Percentiles rank a stretch among this genome's conserved stretches.
Conservation (phyloP, 805 yeast species). For the Metschnikowia lachancei region DNA sequence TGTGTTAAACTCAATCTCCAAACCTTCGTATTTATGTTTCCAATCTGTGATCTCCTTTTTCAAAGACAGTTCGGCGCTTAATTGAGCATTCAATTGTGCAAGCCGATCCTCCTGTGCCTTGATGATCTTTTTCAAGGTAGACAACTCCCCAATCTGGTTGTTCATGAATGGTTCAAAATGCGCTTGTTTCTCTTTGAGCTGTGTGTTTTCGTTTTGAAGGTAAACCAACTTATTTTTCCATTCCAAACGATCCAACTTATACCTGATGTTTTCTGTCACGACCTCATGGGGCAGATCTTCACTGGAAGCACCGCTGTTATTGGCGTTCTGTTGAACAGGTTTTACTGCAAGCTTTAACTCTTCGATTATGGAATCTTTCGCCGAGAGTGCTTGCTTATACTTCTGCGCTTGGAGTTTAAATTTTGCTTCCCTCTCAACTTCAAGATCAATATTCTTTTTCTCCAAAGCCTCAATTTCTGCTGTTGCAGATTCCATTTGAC, state of each 20-base stretch:
- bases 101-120: conserved; percentile 51
- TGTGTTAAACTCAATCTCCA: conserved; percentile 44
- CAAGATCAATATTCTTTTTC: conserved; percentile 21
- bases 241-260: conserved; percentile 44
- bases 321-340: conserved; percentile 7
- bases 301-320: conserved; percentile 2
- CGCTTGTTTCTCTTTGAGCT: conserved; percentile 38
- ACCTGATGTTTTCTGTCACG: conserved; percentile 34
- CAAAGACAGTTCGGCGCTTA: conserved; percentile 44
- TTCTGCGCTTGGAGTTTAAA: conserved; percentile 18
- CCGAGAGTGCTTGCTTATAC: conserved; percentile 18
- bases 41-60: conserved; percentile 48
- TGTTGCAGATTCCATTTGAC: conserved; percentile 57
- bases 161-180: conserved; percentile 54
- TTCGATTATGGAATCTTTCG: conserved; percentile 30
- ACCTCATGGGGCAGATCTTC: conserved; percentile 16
- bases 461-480: conserved; percentile 52
- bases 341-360: conserved; percentile 28
- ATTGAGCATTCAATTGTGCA: conserved; percentile 36
- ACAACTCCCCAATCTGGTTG: conserved; percentile 51
- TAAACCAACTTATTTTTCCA: conserved; percentile 44
- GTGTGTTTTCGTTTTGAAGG: conserved; percentile 45
- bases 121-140: conserved; percentile 52
- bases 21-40: conserved; percentile 43
- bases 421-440: background rate